Conservation (phyloP, 164 flowering plant genomes). For the Umbellularia californica region DNA sequence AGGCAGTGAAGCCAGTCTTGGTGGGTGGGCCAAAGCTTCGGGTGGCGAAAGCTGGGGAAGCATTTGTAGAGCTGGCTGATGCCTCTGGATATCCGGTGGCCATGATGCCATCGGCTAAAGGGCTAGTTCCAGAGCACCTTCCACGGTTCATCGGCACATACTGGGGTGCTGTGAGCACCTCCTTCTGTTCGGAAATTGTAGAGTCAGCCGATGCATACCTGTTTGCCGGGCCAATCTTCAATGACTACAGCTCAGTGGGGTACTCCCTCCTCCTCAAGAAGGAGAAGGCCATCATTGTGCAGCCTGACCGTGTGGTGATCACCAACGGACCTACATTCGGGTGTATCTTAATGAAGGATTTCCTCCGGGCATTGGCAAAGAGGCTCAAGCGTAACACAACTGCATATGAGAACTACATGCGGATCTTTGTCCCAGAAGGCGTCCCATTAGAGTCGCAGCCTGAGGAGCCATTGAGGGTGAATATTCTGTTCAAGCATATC, state of each 20-base stretch:
- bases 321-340: slow-evolving; percentile 72
- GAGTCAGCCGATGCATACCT: slow-evolving; percentile 84
- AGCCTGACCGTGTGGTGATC: slow-evolving; percentile 68
- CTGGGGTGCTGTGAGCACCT: slow-evolving; percentile 83
- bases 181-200: slow-evolving; percentile 78
- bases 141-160: slow-evolving; percentile 40
- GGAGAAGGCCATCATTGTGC: slow-evolving; percentile 74
- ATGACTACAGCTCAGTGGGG: slow-evolving; percentile 85
- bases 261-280: slow-evolving; percentile 77
- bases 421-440: slow-evolving; percentile 70
- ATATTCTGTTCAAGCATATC: slow-evolving; percentile 71
- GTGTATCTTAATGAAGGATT: slow-evolving; percentile 74
- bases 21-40: slow-evolving; percentile 77
- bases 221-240: slow-evolving; percentile 82
- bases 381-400: slow-evolving; percentile 47
- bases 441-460: slow-evolving; percentile 43
- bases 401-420: slow-evolving; percentile 58
- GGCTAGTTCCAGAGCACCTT: slow-evolving; percentile 37
- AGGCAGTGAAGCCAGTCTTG: slow-evolving; percentile 82
- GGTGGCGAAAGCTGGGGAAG: slow-evolving; percentile 55
- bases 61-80: slow-evolving; percentile 71
- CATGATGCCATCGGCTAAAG: slow-evolving; percentile 80
- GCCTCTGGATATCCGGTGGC: slow-evolving; percentile 64
- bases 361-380: slow-evolving; percentile 52
- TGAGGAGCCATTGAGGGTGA: slow-evolving; percentile 61